Evolutionary conservation across 805 yeast genomes (phyloP).

Genomic region (Sungouiozyma ichnusensis): DNA sequence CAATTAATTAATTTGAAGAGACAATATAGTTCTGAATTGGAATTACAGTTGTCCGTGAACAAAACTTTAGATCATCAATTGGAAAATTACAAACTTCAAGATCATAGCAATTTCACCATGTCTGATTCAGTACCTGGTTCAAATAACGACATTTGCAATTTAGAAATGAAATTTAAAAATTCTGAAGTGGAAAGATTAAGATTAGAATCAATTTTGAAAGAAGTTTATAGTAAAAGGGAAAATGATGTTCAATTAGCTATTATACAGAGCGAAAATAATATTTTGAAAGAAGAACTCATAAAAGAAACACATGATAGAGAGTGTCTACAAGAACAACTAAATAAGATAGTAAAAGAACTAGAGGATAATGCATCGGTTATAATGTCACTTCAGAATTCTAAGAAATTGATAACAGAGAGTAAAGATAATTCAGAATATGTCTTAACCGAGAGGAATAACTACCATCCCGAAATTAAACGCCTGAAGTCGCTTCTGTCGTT

Average conservation of each 20-base stretch:
- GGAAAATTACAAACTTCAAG: slow-evolving; percentile 25
- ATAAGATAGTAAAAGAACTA: slow-evolving; percentile 59
- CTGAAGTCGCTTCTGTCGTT: slow-evolving; percentile 28
- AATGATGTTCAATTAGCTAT: neutral
- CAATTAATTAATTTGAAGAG: slow-evolving; percentile 35
- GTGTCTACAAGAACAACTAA: slow-evolving; percentile 56
- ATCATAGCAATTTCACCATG: slow-evolving; percentile 32
- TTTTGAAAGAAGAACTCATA: slow-evolving; percentile 52
- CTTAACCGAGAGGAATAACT: slow-evolving; percentile 7
- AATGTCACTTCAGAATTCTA: slow-evolving; percentile 49
- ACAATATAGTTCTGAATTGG: slow-evolving; percentile 44
- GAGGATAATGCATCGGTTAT: slow-evolving; percentile 70
- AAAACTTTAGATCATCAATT: slow-evolving; percentile 31
- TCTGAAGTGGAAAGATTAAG: slow-evolving; percentile 27
- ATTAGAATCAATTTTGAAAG: slow-evolving; percentile 37
- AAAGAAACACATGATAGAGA: slow-evolving; percentile 61
- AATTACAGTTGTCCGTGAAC: slow-evolving; percentile 32
- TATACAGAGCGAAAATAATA: slow-evolving; percentile 51
- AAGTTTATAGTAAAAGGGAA: slow-evolving; percentile 5
- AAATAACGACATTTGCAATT: slow-evolving; percentile 33
- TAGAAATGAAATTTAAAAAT: slow-evolving; percentile 11
- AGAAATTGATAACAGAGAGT: slow-evolving; percentile 41
- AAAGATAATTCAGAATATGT: slow-evolving; percentile 26
- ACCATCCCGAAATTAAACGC: slow-evolving; percentile 23
- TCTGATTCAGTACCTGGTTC: slow-evolving; percentile 17